These are phyloP conservation scores for Lachnellula arida DNA, from an alignment of 2,329 filamentous ascomycete species.

Conservation along the genomic window DNA sequence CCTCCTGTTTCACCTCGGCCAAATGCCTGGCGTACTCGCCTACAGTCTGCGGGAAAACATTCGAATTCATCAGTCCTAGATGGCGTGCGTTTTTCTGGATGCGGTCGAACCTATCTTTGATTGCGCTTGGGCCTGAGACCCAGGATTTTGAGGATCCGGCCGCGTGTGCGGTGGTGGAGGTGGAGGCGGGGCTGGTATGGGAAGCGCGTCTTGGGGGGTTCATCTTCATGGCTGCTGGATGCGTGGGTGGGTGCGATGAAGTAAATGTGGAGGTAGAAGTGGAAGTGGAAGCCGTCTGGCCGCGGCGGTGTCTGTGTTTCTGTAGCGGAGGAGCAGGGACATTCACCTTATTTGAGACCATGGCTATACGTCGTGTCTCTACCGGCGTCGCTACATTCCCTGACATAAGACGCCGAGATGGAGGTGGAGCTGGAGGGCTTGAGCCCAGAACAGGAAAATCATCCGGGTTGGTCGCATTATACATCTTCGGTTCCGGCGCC, in stretches of 20 bases:
- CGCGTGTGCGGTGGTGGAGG: not conserved
- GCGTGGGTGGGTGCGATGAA: not conserved
- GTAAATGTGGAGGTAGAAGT: too few relatives aligned
- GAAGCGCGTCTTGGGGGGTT: not conserved
- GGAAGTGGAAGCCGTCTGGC: too few relatives aligned
- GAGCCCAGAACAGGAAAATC: not conserved
- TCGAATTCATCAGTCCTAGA: slow-evolving; percentile 4
- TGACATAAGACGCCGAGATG: not conserved
- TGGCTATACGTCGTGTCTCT: too few relatives aligned
- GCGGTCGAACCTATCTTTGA: slow-evolving; percentile 5
- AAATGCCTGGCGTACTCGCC: slow-evolving; percentile 1
- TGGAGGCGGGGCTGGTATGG: not conserved
- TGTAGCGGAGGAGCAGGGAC: too few relatives aligned
- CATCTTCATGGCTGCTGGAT: not conserved
- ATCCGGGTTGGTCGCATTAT: not conserved
- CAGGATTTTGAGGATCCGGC: not conserved
- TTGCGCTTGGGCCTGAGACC: slow-evolving; percentile 1
- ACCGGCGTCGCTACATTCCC: too few relatives aligned
- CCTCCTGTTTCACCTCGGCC: not conserved
- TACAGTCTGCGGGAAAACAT: slow-evolving; percentile 3
- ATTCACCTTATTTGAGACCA: too few relatives aligned
- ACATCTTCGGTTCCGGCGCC: not conserved
- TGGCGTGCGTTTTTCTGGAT: slow-evolving; percentile 7
- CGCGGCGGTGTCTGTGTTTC: too few relatives aligned
- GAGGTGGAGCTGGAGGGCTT: not conserved